Base-by-base conservation (phyloP, 164 flowering plant species). In the Tetrastigma voinierianum region DNA sequence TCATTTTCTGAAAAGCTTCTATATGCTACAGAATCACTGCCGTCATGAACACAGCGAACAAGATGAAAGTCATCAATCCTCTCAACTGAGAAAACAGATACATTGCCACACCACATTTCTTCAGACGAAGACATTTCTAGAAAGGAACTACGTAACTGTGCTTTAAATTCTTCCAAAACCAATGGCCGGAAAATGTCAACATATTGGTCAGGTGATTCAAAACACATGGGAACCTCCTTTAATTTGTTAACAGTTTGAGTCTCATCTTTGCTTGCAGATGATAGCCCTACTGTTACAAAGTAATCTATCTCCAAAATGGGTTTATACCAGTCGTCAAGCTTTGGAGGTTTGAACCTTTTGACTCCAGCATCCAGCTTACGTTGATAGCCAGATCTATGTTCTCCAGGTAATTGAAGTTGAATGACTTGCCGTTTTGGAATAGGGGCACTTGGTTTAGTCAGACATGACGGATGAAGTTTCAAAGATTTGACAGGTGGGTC, bases 21-120 rank as follows among this genome's bases (percentile, higher is more conserved):
- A 44, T 86, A 80, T 45, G 79, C 67, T 53, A 75, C 16, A 51
- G 80, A 73, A 70, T 84, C 82, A 59, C 52, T 57, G 15, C 79
- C 88, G 68, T 82, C 90, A 74, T 85, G 83, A 44, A 85, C 74
- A 80, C 91, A 84, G 47, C 98, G 96, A 74, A 94, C 81, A 66
- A 86, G 79, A 81, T 94, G 92, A 71, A 94, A 94, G 61, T 89
- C 97, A 84, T 94, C 98, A 77, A 94, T 65, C 72, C 96, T 85
- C 76, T 94, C 98, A 70, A 94, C 87, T 24, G 97, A 86, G 44
- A 94, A 59, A 58, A 91, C 86, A 68, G 96, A 87, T 49, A 91
- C 45, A 72, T 69, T 78, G 17, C 95, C 94, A 81, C 72, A 87
- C 32, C 77, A 80, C 82, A 90, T 82, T 16, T 88, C 97, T 65